phyloP scores from a whole-genome alignment of 257 asterid genomes.

The Galeopsis tetrahit region DNA sequence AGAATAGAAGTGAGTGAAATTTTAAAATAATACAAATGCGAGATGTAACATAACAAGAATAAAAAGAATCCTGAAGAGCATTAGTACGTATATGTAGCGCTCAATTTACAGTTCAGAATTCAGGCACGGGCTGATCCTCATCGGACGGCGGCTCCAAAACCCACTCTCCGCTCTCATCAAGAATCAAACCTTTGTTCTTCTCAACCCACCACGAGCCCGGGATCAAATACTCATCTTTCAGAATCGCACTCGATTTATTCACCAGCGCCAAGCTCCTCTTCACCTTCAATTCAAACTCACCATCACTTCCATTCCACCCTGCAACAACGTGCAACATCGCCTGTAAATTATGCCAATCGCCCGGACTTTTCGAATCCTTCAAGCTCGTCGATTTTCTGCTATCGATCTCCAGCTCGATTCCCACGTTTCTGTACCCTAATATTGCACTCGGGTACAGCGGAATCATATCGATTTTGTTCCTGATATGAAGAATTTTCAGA shows the following conservation, averaged over 20 bases:
- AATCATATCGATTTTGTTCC: conserved; percentile 70
- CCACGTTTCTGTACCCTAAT: conserved; percentile 56
- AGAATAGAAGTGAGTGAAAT: too few relatives aligned
- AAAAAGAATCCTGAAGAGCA: too few relatives aligned
- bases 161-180: conserved; percentile 69
- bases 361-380: conserved; percentile 62
- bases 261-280: conserved; percentile 78
- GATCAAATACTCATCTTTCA: conserved; percentile 75
- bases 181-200: conserved; percentile 77
- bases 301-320: conserved; percentile 78
- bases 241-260: conserved; percentile 65
- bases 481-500: conserved; percentile 66
- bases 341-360: conserved; percentile 93
- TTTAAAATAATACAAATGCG: too few relatives aligned
- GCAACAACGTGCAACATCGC: conserved; percentile 76
- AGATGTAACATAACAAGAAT: too few relatives aligned
- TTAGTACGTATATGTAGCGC: too few relatives aligned
- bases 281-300: conserved; percentile 65
- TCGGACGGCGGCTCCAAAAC: conserved; percentile 55
- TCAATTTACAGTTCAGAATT: conserved; percentile 37
- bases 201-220: conserved; percentile 95
- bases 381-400: conserved; percentile 64
- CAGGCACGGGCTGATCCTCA: conserved; percentile 80
- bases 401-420: conserved; percentile 57
- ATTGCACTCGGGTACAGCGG: conserved; percentile 64